Evolutionary conservation across 495 filamentous ascomycete genomes (phyloP).

Genomic region (Aspergillus sclerotioniger): DNA sequence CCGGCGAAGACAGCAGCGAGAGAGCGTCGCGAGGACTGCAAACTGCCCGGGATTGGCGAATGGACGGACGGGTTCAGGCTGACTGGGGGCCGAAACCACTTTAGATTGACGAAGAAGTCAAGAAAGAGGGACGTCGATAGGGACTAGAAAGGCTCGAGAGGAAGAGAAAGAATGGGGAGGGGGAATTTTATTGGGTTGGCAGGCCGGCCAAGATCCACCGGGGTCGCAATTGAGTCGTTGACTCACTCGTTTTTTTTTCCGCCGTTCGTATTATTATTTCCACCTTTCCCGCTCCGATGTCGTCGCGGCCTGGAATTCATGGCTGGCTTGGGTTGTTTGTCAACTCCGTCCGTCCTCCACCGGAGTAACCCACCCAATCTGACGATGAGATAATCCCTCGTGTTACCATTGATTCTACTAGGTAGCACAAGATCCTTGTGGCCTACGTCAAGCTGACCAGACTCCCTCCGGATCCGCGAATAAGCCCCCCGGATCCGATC

Average conservation of each 20-base stretch:
- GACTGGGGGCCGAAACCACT: no score
- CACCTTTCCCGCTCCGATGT: constrained; percentile 32
- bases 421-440: no score
- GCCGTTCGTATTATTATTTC: neutral
- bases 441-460: no score
- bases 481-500: no score
- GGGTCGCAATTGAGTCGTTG: constrained; percentile 15
- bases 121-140: neutral
- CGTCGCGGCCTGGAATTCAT: constrained; percentile 21
- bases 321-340: neutral
- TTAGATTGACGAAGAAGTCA: neutral
- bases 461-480: no score
- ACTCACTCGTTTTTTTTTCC: constrained; percentile 29
- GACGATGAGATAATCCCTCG: no score
- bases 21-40: no score
- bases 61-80: no score
- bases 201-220: constrained; percentile 11
- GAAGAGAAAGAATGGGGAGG: constrained; percentile 1
- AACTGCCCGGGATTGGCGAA: no score
- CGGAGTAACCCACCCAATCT: neutral
- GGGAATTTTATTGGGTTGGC: constrained; percentile 4
- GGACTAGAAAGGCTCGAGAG: neutral
- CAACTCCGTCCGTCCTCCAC: constrained; percentile 17
- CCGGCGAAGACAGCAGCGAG: no score
- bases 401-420: no score